phyloP scores from a whole-genome alignment of 2,329 filamentous ascomycete species.

The Alternaria brassicicola region DNA sequence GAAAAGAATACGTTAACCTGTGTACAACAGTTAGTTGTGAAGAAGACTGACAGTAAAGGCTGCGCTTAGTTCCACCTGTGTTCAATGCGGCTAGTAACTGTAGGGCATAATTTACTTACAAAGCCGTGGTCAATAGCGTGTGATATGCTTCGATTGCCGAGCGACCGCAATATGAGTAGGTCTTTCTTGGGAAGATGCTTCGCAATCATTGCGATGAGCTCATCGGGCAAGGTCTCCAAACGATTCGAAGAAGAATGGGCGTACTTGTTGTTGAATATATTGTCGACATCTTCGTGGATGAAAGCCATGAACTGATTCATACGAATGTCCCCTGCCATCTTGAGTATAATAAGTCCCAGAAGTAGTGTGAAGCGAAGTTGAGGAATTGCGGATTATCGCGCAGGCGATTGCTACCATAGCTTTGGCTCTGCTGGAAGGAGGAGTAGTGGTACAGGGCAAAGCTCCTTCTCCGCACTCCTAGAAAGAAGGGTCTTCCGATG shows the following conservation, averaged over 20 bases:
- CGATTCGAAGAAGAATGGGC: background rate
- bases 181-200: background rate
- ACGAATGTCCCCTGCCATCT: background rate
- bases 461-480: too few species aligned
- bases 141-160: background rate
- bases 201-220: slow-evolving; percentile 7
- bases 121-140: slow-evolving; percentile 4
- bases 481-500: background rate
- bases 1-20: slow-evolving; percentile 1
- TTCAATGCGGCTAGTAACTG: background rate
- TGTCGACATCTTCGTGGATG: background rate
- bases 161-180: background rate
- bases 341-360: background rate
- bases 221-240: slow-evolving; percentile 4
- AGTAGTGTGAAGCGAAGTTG: background rate
- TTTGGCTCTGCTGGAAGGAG: slow-evolving; percentile 4
- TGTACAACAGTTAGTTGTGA: background rate
- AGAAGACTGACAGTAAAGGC: background rate
- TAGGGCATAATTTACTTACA: background rate
- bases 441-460: background rate
- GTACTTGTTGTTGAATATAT: background rate
- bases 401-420: slow-evolving; percentile 3
- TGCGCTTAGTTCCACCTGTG: background rate
- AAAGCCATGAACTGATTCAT: background rate
- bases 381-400: background rate